Evolutionary conservation across 2,329 filamentous ascomycete species (phyloP).

Genomic region (Gremmenia infestans): DNA sequence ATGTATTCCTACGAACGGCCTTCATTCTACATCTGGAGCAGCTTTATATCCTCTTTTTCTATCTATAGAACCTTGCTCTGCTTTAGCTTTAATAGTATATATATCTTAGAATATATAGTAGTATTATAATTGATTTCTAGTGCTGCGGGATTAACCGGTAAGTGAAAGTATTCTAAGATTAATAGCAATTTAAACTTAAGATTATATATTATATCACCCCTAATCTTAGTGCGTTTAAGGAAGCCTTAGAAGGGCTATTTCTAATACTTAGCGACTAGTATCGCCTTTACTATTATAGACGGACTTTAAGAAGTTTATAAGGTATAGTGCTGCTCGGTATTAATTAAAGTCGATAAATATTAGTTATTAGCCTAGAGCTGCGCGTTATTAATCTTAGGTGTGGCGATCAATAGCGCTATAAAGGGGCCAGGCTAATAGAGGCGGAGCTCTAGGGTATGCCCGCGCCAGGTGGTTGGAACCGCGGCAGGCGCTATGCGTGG

Average conservation of each 20-base stretch:
- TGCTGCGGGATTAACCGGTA: not conserved
- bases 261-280: constrained; percentile 16
- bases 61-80: too few species aligned
- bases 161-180: not conserved
- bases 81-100: too few species aligned
- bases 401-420: not conserved
- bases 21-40: too few species aligned
- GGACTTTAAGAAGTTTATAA: constrained; percentile 12
- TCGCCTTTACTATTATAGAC: too few species aligned
- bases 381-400: constrained; percentile 1
- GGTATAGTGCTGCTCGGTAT: constrained; percentile 7
- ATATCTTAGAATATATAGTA: too few species aligned
- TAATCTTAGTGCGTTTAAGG: constrained; percentile 12
- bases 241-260: constrained; percentile 20
- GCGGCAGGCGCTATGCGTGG: not conserved
- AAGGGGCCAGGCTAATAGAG: constrained; percentile 1
- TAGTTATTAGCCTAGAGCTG: constrained; percentile 2
- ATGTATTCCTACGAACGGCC: too few species aligned
- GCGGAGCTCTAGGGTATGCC: not conserved
- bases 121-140: too few species aligned
- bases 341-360: constrained; percentile 1
- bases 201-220: constrained; percentile 14
- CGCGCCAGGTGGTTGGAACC: too few species aligned
- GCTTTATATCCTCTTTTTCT: too few species aligned
- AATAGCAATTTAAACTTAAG: constrained; percentile 18